These are phyloP conservation scores for Clausena lansium DNA, from an alignment of 345 rosid species.

Conservation along the genomic window DNA sequence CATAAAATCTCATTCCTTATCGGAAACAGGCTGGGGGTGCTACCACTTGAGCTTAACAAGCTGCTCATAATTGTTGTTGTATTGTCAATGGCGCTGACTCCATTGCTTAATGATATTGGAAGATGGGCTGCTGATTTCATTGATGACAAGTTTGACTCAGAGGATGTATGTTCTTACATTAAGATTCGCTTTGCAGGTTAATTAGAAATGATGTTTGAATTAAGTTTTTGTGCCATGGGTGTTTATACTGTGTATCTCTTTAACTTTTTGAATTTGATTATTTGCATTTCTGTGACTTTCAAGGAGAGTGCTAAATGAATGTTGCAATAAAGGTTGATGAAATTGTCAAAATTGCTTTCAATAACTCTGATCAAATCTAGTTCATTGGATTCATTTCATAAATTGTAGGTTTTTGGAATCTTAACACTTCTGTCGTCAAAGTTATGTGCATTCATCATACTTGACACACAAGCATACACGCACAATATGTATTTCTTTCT, in stretches of 20 bases:
- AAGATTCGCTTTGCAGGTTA: constrained; percentile 7
- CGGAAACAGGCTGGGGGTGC: constrained; percentile 82
- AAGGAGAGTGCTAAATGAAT: not conserved
- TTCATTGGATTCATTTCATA: not conserved
- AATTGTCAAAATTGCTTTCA: not conserved
- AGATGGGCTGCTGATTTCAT: constrained; percentile 77
- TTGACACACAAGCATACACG: not conserved
- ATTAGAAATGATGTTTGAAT: not conserved
- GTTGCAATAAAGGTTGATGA: not conserved
- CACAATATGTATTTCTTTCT: not conserved
- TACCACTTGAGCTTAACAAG: constrained; percentile 97
- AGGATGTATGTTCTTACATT: constrained; percentile 39
- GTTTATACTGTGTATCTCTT: not conserved
- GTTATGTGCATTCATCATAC: not conserved
- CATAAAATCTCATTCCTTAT: constrained; percentile 6
- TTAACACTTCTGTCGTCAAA: not conserved
- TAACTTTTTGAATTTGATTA: not conserved
- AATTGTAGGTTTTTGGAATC: not conserved
- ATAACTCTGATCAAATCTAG: not conserved
- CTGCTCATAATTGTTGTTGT: constrained; percentile 95
- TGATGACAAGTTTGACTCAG: constrained; percentile 48
- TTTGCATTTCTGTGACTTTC: constrained; percentile 1
- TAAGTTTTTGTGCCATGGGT: not conserved
- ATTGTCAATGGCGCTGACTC: constrained; percentile 95
- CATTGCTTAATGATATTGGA: constrained; percentile 82